Base-by-base conservation (phyloP, 148 eudicot genomes). In the Nepenthes mirabilis region DNA sequence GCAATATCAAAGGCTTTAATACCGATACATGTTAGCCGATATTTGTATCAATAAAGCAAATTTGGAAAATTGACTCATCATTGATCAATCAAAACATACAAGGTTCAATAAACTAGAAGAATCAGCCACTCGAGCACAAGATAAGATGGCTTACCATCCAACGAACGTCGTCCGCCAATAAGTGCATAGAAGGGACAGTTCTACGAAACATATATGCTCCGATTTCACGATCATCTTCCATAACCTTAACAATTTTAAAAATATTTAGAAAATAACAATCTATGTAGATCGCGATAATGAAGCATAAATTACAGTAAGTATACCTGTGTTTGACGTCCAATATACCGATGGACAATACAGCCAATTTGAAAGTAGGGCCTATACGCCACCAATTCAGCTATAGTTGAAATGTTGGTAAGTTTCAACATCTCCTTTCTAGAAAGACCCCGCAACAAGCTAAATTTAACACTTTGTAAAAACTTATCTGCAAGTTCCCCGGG, bases 211-310 rank as follows among this genome's bases (percentile, higher is more conserved):
- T 94, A 74, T 82, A 94, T 9, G 99, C 99, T 55, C 91, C 90
- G 73, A 94, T 86, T 74, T 94, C 99, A 73, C 79, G 89, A 70
- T 86, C 97, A 77, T 94, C 99, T 82, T 94, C 99, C 99, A 94
- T 94, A 73, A 94, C 97, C 98, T 93, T 78, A 67, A 85, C 4
- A 56, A 60, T 2, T 36, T 40, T 11, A 53, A 5, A 13, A 37
- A 40, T 1, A 33, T 4, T 9, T 6, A 34, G 12, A 33, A 56
- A 8, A 32, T 56, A 1, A 23, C 9, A 33, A 33, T 33, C 36
- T 9, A 23, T 32, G 32, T 32, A 52, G 55, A 32, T 5, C 23
- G 23, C 23, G 55, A 11, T n/a, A 55, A 23, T 23, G 7, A 50
- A 47, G 58, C 35, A 58, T 34, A 5, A 54, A 60, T 40, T 33